These are phyloP conservation scores for Heritiera fomes DNA, from an alignment of 345 rosid genomes.

Conservation along the genomic window DNA sequence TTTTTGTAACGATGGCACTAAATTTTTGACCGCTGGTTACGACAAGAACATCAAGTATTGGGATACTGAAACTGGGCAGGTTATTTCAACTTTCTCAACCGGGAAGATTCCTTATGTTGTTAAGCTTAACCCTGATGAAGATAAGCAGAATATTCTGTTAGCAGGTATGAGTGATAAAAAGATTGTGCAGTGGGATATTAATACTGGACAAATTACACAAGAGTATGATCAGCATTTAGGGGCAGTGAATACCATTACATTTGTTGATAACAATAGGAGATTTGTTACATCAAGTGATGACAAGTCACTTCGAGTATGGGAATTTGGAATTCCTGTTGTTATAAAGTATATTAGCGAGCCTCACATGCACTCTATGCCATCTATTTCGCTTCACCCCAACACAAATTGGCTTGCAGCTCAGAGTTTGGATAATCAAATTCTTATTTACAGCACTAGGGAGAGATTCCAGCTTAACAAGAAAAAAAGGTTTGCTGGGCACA, in stretches of 20 bases:
- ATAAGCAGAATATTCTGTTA: slow-evolving; percentile 90
- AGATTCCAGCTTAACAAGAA: slow-evolving; percentile 97
- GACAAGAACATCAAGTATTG: slow-evolving; percentile 96
- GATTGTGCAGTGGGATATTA: slow-evolving; percentile 99
- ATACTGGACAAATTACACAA: slow-evolving; percentile 84
- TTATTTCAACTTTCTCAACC: slow-evolving; percentile 83
- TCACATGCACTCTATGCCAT: slow-evolving; percentile 99
- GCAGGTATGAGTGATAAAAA: slow-evolving; percentile 99
- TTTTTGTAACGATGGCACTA: slow-evolving; percentile 89
- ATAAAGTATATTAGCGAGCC: slow-evolving; percentile 98
- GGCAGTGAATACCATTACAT: slow-evolving; percentile 93
- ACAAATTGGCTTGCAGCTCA: slow-evolving; percentile 96
- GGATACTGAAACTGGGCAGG: slow-evolving; percentile 97
- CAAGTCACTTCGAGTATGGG: slow-evolving; percentile 98
- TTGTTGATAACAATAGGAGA: slow-evolving; percentile 93
- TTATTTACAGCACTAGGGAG: slow-evolving; percentile 84
- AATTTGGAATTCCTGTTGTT: slow-evolving; percentile 96
- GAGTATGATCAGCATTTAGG: slow-evolving; percentile 90
- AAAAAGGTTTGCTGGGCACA: slow-evolving; percentile 95
- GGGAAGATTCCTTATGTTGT: slow-evolving; percentile 95
- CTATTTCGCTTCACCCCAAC: slow-evolving; percentile 88
- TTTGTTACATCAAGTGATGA: slow-evolving; percentile 98
- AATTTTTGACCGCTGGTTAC: slow-evolving; percentile 90
- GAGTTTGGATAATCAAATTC: slow-evolving; percentile 96
- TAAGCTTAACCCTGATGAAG: slow-evolving; percentile 90